Percentiles rank a stretch among this genome's conserved stretches.
These are phyloP conservation scores for Ormosia semicastrata DNA, from an alignment of 306 rosid species.

Conservation along the genomic window DNA sequence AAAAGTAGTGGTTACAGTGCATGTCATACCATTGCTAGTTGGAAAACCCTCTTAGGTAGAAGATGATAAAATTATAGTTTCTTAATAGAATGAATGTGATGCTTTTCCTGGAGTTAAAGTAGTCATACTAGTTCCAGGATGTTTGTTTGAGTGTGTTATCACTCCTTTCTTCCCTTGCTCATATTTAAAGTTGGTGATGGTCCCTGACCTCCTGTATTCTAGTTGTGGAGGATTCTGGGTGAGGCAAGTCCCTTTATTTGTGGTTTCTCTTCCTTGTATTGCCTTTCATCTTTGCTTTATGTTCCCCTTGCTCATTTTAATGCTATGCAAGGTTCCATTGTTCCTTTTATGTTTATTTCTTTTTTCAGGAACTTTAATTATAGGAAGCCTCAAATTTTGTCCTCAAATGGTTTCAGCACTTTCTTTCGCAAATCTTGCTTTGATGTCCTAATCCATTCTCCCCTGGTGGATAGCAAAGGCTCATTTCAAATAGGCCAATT, in stretches of 20 bases:
- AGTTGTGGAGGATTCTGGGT: slow-evolving; percentile 1
- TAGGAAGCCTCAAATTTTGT: slow-evolving; percentile 5
- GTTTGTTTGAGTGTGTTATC: background rate
- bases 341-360: background rate
- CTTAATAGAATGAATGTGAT: background rate
- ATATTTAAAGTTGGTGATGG: background rate
- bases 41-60: background rate
- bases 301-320: background rate
- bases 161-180: background rate
- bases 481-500: background rate
- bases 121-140: background rate
- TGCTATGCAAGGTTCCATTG: background rate
- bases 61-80: background rate
- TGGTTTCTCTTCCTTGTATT: background rate
- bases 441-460: background rate
- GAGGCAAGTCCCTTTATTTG: slow-evolving; percentile 6
- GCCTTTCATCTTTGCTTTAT: background rate
- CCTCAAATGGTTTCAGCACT: background rate
- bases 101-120: background rate
- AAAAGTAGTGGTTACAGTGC: background rate
- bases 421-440: background rate
- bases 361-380: background rate
- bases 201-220: background rate
- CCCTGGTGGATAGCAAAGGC: background rate
- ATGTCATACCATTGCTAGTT: background rate